A percentile compares a stretch with the other conserved stretches of the same genome.
These are phyloP conservation scores for Coprinopsis strossmayeri DNA, from an alignment of 768 basidiomycete species.

Conservation along the genomic window DNA sequence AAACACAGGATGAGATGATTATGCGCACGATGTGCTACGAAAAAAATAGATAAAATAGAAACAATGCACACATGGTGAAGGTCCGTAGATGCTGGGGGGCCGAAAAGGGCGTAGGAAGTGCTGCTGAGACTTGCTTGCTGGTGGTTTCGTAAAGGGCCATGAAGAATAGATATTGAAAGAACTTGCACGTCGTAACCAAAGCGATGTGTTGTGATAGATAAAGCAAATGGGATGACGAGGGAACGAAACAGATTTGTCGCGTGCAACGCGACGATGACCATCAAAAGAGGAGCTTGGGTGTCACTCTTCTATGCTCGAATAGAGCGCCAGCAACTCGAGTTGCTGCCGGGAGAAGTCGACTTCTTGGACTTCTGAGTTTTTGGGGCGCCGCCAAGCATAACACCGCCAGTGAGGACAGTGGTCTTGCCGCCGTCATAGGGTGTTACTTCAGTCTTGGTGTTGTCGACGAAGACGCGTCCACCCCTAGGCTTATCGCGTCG, in stretches of 20 bases:
- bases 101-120: conserved; percentile 11
- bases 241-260: conserved; percentile 14
- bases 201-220: not conserved
- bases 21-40: conserved; percentile 6
- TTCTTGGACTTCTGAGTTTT: conserved; percentile 22
- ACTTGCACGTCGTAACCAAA: conserved; percentile 5
- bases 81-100: conserved; percentile 6
- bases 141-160: conserved; percentile 7
- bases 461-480: conserved; percentile 68
- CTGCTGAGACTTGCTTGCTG: conserved; percentile 7
- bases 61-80: not conserved
- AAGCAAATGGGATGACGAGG: conserved; percentile 3
- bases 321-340: conserved; percentile 50
- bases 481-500: conserved; percentile 66
- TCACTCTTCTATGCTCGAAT: conserved; percentile 34
- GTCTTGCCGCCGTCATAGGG: conserved; percentile 87
- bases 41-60: not conserved
- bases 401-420: conserved; percentile 80
- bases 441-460: conserved; percentile 70
- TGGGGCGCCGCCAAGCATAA: conserved; percentile 69
- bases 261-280: conserved; percentile 7
- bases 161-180: not conserved
- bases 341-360: conserved; percentile 21
- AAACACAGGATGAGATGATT: conserved; percentile 1
- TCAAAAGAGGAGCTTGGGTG: conserved; percentile 9